Base-by-base conservation (phyloP, 192 early-diverging fungal species). In the Coemansia sp. region DNA sequence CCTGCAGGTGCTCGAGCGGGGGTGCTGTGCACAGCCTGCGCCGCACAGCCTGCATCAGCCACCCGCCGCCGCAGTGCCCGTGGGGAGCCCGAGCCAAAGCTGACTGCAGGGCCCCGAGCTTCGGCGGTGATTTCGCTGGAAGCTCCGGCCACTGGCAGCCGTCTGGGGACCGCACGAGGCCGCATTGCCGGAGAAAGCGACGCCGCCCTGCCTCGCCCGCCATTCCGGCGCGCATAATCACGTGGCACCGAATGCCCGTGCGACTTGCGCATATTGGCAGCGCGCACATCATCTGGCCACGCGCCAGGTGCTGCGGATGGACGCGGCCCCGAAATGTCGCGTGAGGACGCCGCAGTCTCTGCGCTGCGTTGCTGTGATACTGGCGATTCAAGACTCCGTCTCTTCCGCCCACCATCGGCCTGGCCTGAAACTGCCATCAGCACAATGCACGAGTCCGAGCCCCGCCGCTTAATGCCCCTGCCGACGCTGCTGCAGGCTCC, bases 391-490 rank as follows among this genome's bases (percentile, higher is more conserved):
- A 68, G 53, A 22, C 59, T 68, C 31, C 67, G 59, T 22, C 67
- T 47, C 29, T 68, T 68, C 27, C 59, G 67, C 5, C 29, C 29
- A 31, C 29, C 29, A 7, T 31, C 29, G 29, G 59, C 39, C 23
- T 50, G 19, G 8, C 53, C 52, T 14, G 52, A 61, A 16, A 72
- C 57, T 0, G 69, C 64, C 70, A 79, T 64, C 59, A 80, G 59
- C 37, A 74, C 61, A 22, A 74, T 60, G 6, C 71, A 72, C 6
- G 71, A 71, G 51, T 80, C 77, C 9, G 77, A 80, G 21, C 77
- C 77, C 41, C 77, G 77, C 25, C 77, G 77, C 57, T 80, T 80
- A 19, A 62, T 74, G n/a, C 71, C 77, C 26, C 53, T 10, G 25
- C 7, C 8, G n/a, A 29, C 21, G 48, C 14, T 19, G 62, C 62